phyloP scores from a whole-genome alignment of 306 rosid genomes.

The Bauhinia variegata region DNA sequence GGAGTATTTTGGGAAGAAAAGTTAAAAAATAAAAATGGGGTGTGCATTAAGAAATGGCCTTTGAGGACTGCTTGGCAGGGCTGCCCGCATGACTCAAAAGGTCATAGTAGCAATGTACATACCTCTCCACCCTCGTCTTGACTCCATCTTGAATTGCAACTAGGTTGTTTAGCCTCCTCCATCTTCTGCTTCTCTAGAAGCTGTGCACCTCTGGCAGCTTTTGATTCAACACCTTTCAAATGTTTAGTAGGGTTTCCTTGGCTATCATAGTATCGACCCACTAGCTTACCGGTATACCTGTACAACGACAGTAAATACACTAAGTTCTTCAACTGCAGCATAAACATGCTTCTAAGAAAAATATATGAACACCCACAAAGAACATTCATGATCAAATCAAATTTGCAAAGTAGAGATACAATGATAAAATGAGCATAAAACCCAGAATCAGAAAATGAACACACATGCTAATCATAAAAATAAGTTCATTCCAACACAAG shows the following conservation, averaged over 20 bases:
- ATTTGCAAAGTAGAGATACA: background rate
- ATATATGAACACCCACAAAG: too few relatives aligned
- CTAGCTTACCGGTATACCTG: conserved; percentile 83
- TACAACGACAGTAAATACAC: conserved; percentile 31
- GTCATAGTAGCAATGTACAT: conserved; percentile 19
- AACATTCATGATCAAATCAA: background rate
- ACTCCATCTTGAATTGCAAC: conserved; percentile 95
- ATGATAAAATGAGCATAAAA: background rate
- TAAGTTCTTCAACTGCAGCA: too few relatives aligned
- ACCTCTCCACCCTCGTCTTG: conserved; percentile 95
- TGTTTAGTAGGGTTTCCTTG: conserved; percentile 80
- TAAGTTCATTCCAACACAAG: too few relatives aligned
- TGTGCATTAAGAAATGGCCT: too few relatives aligned
- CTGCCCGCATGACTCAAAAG: too few relatives aligned
- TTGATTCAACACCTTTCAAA: conserved; percentile 91
- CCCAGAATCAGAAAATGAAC: too few relatives aligned
- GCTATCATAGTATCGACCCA: conserved; percentile 77
- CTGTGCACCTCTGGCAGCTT: conserved; percentile 94
- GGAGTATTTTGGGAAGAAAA: too few relatives aligned
- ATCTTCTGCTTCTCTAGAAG: conserved; percentile 87
- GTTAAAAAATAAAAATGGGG: too few relatives aligned
- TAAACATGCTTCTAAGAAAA: background rate
- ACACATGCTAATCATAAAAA: too few relatives aligned
- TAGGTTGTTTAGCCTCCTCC: conserved; percentile 83
- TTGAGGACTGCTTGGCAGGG: too few relatives aligned